Evolutionary conservation across 345 rosid species (phyloP).

Genomic region (rapeseed (Brassica napus)): DNA sequence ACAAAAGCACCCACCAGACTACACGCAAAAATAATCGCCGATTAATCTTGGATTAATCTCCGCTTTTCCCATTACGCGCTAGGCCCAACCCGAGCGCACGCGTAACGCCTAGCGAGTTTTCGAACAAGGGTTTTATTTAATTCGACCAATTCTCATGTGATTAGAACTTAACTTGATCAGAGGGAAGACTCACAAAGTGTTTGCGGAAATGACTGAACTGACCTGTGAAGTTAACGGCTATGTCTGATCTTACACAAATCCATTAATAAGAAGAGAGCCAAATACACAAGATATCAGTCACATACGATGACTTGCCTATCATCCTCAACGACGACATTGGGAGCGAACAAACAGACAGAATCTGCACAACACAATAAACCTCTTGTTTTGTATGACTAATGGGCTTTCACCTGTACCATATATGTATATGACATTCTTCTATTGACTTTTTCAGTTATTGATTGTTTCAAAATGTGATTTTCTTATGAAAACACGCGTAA

Average conservation of each 20-base stretch:
- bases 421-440: too few species aligned
- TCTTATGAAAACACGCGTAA: neutral
- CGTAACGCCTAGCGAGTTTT: too few species aligned
- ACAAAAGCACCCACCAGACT: too few species aligned
- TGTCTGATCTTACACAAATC: conserved; percentile 54
- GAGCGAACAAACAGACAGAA: conserved; percentile 12
- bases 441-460: neutral
- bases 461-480: neutral
- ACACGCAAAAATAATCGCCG: too few species aligned
- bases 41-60: too few species aligned
- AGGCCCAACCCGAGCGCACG: too few species aligned
- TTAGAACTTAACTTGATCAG: neutral
- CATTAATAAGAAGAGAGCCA: neutral
- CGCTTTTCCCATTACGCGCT: too few species aligned
- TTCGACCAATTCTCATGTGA: neutral
- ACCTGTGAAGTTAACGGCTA: conserved; percentile 96
- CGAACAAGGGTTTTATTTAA: conserved; percentile 3
- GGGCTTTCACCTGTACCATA: conserved; percentile 1
- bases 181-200: conserved; percentile 25
- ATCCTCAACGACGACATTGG: conserved; percentile 63
- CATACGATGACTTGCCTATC: conserved; percentile 70
- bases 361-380: neutral
- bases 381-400: neutral
- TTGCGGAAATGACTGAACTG: conserved; percentile 42
- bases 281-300: too few species aligned